A percentile compares a stretch with the other conserved stretches of the same genome.
phyloP scores from a whole-genome alignment of 169 alveolate species.

The Eimeria maxima region DNA sequence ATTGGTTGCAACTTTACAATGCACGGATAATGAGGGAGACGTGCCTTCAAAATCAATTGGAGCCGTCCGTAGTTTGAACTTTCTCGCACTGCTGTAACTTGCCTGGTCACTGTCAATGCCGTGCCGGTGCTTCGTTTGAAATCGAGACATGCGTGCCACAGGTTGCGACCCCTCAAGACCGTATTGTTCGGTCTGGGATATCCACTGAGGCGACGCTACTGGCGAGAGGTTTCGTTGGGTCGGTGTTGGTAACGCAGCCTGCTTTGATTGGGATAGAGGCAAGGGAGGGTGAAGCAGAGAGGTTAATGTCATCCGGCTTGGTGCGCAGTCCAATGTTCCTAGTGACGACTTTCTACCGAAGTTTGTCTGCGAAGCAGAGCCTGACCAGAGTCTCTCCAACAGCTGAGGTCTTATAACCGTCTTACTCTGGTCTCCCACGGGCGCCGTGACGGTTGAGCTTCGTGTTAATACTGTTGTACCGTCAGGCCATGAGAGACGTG shows the following conservation, averaged over 20 bases:
- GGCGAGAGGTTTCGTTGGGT: neutral
- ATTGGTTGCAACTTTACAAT: neutral
- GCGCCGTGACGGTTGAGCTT: neutral
- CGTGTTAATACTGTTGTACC: neutral
- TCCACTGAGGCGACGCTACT: neutral
- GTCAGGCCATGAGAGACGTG: constrained; percentile 22
- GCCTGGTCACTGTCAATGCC: neutral
- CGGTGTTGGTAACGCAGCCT: neutral
- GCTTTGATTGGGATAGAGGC: neutral
- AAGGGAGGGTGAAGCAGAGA: constrained; percentile 34
- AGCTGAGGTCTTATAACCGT: constrained; percentile 40
- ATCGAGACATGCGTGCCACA: neutral
- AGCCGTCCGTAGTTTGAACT: constrained; percentile 20
- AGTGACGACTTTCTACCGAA: neutral
- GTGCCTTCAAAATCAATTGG: neutral
- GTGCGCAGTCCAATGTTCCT: constrained; percentile 24
- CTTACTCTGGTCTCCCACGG: neutral
- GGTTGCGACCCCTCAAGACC: neutral
- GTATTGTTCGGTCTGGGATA: neutral
- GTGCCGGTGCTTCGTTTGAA: neutral
- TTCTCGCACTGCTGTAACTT: neutral
- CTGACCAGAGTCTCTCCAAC: neutral
- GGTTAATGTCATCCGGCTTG: neutral
- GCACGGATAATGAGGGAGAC: neutral
- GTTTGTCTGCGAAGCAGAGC: neutral